Conservation (phyloP, 2,329 filamentous ascomycete genomes). For the Aspergillus persii region DNA sequence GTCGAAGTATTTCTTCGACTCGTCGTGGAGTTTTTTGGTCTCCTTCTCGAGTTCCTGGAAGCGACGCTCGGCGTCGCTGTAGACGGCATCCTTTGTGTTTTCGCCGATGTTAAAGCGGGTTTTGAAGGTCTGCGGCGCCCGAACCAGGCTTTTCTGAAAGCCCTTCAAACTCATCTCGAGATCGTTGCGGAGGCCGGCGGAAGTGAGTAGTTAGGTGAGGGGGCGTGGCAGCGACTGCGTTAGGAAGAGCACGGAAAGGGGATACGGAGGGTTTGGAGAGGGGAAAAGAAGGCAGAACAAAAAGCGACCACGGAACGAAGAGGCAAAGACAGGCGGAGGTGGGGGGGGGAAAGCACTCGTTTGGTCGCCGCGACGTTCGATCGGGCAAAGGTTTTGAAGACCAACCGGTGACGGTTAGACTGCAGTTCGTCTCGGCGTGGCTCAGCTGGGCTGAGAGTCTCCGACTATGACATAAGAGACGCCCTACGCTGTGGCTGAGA, state of each 20-base stretch:
- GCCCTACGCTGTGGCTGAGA: conserved; percentile 12
- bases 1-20: conserved; percentile 95
- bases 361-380: conserved; percentile 9
- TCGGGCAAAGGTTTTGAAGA: conserved; percentile 1
- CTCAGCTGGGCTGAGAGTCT: conserved; percentile 9
- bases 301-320: background rate
- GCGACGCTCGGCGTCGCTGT: conserved; percentile 88
- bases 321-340: conserved; percentile 2
- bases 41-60: conserved; percentile 93
- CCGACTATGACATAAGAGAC: conserved; percentile 22
- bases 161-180: conserved; percentile 90
- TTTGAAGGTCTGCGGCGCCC: conserved; percentile 91
- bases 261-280: background rate
- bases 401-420: conserved; percentile 23
- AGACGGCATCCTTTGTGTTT: conserved; percentile 90
- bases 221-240: background rate
- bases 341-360: conserved; percentile 13
- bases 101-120: conserved; percentile 93
- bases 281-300: conserved; percentile 1
- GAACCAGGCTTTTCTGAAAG: conserved; percentile 82
- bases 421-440: conserved; percentile 21
- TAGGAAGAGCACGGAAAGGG: background rate
- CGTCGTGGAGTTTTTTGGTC: conserved; percentile 95
- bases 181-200: conserved; percentile 2
- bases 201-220: background rate